Evolutionary conservation across 768 basidiomycete species (phyloP).

Genomic region (Galerina sulciceps): DNA sequence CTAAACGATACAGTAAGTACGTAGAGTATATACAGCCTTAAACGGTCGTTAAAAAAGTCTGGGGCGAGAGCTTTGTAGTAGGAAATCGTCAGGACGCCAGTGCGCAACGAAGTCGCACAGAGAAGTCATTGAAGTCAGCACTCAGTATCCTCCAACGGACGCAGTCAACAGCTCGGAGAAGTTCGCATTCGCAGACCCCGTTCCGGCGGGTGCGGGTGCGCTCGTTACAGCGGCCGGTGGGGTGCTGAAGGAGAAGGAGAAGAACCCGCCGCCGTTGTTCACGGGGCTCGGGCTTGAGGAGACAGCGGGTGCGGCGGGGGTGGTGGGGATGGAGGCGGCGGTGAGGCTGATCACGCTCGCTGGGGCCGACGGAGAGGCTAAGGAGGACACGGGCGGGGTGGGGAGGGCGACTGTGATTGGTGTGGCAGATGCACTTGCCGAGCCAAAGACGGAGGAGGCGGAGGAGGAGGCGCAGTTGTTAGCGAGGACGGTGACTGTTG

Average conservation of each 20-base stretch:
- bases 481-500: constrained; percentile 27
- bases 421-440: constrained; percentile 13
- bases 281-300: not conserved
- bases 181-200: not conserved
- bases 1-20: constrained; percentile 4
- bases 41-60: not conserved
- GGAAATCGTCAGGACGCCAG: too few relatives aligned
- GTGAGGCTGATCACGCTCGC: not conserved
- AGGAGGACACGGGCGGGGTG: not conserved
- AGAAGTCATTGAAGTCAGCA: too few relatives aligned
- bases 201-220: not conserved
- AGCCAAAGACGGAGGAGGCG: constrained; percentile 11
- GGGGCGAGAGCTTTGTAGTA: too few relatives aligned
- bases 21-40: not conserved
- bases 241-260: not conserved
- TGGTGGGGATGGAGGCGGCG: not conserved
- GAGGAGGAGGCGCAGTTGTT: constrained; percentile 22
- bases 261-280: not conserved
- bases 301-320: too few relatives aligned
- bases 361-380: not conserved
- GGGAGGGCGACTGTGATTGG: constrained; percentile 8
- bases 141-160: not conserved
- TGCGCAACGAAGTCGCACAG: too few relatives aligned
- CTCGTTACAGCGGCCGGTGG: not conserved
- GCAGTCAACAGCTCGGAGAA: not conserved